phyloP scores from a whole-genome alignment of 768 basidiomycete species.

The Heimioporus sp. region DNA sequence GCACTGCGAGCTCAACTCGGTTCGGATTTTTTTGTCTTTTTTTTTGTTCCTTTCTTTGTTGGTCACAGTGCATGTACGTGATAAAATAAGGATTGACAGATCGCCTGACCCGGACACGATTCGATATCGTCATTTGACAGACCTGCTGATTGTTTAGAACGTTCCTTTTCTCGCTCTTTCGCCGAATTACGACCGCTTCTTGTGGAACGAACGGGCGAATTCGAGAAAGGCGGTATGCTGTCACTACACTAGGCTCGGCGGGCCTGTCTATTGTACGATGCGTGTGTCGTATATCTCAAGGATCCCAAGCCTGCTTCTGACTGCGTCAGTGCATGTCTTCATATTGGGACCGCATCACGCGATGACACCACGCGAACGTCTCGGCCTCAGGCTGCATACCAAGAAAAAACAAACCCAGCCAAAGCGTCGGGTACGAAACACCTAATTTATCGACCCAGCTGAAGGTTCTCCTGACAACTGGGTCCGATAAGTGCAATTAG shows the following conservation, averaged over 20 bases:
- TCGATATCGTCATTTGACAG: not conserved
- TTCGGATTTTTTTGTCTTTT: conserved; percentile 1
- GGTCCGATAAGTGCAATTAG: not conserved
- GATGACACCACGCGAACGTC: no score
- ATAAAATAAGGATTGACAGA: conserved; percentile 6
- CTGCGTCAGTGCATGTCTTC: not conserved
- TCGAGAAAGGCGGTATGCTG: not conserved
- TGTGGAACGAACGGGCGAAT: no score
- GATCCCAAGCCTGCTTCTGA: not conserved
- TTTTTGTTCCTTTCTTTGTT: not conserved
- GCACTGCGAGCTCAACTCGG: not conserved
- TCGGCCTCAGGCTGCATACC: not conserved
- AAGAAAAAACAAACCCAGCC: not conserved
- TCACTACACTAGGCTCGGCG: not conserved
- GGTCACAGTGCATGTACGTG: not conserved
- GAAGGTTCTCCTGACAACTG: conserved; percentile 8
- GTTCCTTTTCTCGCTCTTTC: not conserved
- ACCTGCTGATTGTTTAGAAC: not conserved
- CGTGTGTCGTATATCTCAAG: no score
- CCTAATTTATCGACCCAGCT: not conserved
- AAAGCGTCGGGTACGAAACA: conserved; percentile 4
- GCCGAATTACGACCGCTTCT: no score
- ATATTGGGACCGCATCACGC: not conserved
- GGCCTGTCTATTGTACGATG: no score
- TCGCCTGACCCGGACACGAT: conserved; percentile 2